A percentile compares a stretch with the other conserved stretches of the same genome.
Evolutionary conservation across 2,329 filamentous ascomycete species (phyloP).

Genomic region (Fusarium sacchari): DNA sequence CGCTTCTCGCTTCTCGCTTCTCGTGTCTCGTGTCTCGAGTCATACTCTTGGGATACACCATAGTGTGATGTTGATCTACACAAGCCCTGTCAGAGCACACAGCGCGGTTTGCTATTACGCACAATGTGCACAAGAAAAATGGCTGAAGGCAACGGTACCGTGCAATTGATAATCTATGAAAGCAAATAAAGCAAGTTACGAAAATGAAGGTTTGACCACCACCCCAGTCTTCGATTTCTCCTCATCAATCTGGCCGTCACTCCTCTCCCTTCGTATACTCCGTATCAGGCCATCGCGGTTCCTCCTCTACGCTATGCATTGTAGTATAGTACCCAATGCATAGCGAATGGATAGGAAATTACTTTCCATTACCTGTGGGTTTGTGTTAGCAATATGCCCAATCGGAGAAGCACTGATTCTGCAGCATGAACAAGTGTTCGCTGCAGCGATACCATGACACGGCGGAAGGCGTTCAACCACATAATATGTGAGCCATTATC

Average conservation of each 20-base stretch:
- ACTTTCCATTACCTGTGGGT: slow-evolving; percentile 14
- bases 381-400: slow-evolving; percentile 12
- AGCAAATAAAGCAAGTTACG: not conserved
- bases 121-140: slow-evolving; percentile 7
- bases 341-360: not conserved
- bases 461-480: slow-evolving; percentile 1
- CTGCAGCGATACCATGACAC: slow-evolving; percentile 23
- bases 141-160: slow-evolving; percentile 14
- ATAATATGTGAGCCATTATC: not conserved
- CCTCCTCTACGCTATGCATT: not conserved
- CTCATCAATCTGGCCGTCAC: not conserved
- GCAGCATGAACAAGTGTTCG: slow-evolving; percentile 2
- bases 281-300: not conserved
- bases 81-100: slow-evolving; percentile 12
- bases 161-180: slow-evolving; percentile 15
- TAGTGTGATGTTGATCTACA: slow-evolving; percentile 5
- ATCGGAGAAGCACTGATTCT: slow-evolving; percentile 8
- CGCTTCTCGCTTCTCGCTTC: slow-evolving; percentile 9
- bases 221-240: not conserved
- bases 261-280: not conserved
- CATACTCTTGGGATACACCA: slow-evolving; percentile 1
- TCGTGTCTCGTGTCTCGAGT: not conserved
- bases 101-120: slow-evolving; percentile 7
- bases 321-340: not conserved
- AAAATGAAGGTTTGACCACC: not conserved